These are phyloP conservation scores for Talaromyces sp. DNA, from an alignment of 2,329 filamentous ascomycete genomes.

Conservation along the genomic window DNA sequence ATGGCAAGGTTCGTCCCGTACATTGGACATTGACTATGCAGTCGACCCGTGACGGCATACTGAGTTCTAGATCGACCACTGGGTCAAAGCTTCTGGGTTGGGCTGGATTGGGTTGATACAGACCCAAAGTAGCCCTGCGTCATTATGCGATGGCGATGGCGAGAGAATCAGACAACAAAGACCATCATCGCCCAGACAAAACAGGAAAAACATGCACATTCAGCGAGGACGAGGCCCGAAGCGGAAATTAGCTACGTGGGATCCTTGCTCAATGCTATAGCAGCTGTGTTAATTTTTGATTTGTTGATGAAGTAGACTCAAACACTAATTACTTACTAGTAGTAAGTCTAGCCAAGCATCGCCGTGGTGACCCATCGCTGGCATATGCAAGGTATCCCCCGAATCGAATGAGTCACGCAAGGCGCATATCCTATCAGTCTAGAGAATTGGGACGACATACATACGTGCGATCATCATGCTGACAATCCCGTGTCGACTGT, in stretches of 20 bases:
- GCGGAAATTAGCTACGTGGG: not conserved
- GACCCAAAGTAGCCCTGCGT: not conserved
- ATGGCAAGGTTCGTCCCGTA: not conserved
- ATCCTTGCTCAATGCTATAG: not conserved
- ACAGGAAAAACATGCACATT: not conserved
- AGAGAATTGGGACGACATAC: too few relatives aligned
- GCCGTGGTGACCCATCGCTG: not conserved
- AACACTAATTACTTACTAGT: not conserved
- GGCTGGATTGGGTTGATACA: not conserved
- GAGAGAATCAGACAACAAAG: not conserved
- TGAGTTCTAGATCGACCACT: slow-evolving; percentile 1
- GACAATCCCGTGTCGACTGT: not conserved
- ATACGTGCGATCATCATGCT: not conserved
- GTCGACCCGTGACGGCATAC: not conserved
- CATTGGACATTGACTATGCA: not conserved
- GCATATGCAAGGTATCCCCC: slow-evolving; percentile 5
- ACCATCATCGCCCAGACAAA: not conserved
- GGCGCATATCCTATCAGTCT: not conserved
- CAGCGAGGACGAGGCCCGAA: not conserved
- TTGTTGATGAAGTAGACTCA: too few relatives aligned
- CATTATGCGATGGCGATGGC: slow-evolving; percentile 1
- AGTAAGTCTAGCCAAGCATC: slow-evolving; percentile 3
- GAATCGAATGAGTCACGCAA: slow-evolving; percentile 8
- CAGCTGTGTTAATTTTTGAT: not conserved
- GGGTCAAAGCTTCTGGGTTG: not conserved